A percentile compares a stretch with the other conserved stretches of the same genome.
These are phyloP conservation scores for Pseudogymnoascus sp. DNA, from an alignment of 2,329 filamentous ascomycete genomes.

Conservation along the genomic window DNA sequence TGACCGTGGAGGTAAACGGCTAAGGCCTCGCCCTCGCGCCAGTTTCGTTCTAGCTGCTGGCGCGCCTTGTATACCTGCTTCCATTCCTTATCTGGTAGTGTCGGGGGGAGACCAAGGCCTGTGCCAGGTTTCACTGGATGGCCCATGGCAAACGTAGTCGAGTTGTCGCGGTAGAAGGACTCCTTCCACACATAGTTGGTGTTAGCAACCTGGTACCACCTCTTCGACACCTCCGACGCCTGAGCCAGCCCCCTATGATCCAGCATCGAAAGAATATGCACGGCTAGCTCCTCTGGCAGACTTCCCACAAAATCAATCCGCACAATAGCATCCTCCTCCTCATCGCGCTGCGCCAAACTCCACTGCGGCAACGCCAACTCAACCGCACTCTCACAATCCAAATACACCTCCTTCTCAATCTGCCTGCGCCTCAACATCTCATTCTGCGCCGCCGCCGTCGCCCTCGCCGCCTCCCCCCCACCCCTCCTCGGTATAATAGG, in stretches of 20 bases:
- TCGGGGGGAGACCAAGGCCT: conserved; percentile 47
- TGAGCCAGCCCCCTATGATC: conserved; percentile 43
- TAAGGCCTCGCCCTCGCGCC: conserved; percentile 64
- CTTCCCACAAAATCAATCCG: conserved; percentile 48
- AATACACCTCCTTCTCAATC: conserved; percentile 37
- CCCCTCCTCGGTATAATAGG: conserved; percentile 52
- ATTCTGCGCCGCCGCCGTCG: conserved; percentile 50
- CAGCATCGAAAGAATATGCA: conserved; percentile 48
- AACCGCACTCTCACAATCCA: conserved; percentile 56
- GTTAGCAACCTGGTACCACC: conserved; percentile 39
- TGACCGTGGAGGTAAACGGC: conserved; percentile 89
- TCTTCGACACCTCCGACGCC: conserved; percentile 41
- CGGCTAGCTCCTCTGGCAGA: conserved; percentile 49
- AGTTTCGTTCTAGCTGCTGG: conserved; percentile 65
- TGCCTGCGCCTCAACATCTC: conserved; percentile 30
- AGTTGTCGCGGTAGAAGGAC: conserved; percentile 53
- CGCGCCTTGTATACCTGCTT: conserved; percentile 74
- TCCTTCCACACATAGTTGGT: conserved; percentile 56
- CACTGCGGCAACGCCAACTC: conserved; percentile 35
- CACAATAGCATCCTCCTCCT: conserved; percentile 37
- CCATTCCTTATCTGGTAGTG: conserved; percentile 65
- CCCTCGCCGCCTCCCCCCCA: conserved; percentile 52
- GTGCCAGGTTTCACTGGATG: conserved; percentile 41
- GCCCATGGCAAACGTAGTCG: conserved; percentile 50
- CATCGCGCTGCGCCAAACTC: conserved; percentile 27